Evolutionary conservation across 2,329 filamentous ascomycete genomes (phyloP), one percentile per base, ranked within the genome.

Genomic region (Penicillium sp.): DNA sequence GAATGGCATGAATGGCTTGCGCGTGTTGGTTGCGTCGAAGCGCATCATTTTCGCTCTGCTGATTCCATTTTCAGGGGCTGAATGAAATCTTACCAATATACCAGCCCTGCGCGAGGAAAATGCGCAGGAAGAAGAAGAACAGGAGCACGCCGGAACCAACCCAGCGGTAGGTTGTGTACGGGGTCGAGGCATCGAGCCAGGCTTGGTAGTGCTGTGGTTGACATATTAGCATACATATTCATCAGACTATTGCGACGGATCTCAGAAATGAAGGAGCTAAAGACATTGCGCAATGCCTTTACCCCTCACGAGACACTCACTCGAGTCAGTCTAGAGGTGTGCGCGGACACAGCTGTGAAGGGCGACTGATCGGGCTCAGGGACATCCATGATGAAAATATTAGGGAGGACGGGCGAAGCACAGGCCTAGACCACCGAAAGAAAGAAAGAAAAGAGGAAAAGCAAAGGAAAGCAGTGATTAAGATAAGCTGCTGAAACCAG

Each of bases 21-120:
- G 51, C 10, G 33, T 48, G 31, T 43, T 51, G 38, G 36, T 4
- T 4, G 9, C 9, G 12, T 38, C 13, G 31, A n/a, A 12, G 31
- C 29, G 31, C 41, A 56, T 41, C 33, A 19, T 41, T 39, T 55
- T 15, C 21, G 9, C 39, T 10, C 8, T 29, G 15, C 25, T 19
- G 1, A 42, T 21, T 56, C 19, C 17, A 43, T 49, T 29, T 42
- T 21, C 31, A 48, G 27, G 36, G 29, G 15, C 12, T 31, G 15
- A 7, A 48, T 33, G 4, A 10, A 53, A n/a, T 58, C 81, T 63
- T 83, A 96, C 92, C 92, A 66, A 99, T 97, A 76, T 99, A 99
- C 94, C 94, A 99, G 78, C 94, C 94, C 80, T 97, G 92, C 59
- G 92, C 91, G 50, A 96, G 63, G 65, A 99, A 82, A 76, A 99